These are phyloP conservation scores for Nowakowskiella sp. DNA, from an alignment of 192 early-diverging fungal species.

Conservation along the genomic window DNA sequence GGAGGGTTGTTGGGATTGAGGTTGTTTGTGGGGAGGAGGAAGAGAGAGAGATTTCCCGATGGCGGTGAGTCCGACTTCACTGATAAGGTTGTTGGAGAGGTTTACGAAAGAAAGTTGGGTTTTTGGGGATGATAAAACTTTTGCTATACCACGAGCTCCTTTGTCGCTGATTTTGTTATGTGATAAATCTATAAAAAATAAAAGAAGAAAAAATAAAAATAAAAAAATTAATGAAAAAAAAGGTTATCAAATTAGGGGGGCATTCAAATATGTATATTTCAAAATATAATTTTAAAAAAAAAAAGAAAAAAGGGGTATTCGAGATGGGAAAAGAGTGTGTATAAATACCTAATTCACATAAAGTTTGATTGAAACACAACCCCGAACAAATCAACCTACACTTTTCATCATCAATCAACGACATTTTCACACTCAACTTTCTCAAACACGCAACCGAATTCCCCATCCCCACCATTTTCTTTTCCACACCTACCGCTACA, in stretches of 20 bases:
- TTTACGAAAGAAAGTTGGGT: constrained; percentile 23
- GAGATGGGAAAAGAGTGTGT: neutral
- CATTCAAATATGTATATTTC: neutral
- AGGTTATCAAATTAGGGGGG: no score
- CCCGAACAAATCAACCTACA: constrained; percentile 28
- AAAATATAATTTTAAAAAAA: neutral
- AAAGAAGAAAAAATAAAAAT: no score
- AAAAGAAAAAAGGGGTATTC: constrained; percentile 4
- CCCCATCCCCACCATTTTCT: no score
- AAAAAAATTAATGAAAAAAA: no score
- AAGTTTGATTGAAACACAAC: constrained; percentile 25
- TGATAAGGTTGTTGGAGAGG: constrained; percentile 38
- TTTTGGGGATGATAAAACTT: constrained; percentile 20
- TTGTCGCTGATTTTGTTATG: constrained; percentile 40
- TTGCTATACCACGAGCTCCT: constrained; percentile 39
- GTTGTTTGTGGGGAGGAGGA: neutral
- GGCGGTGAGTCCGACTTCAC: constrained; percentile 16
- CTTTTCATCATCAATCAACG: constrained; percentile 37
- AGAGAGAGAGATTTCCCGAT: constrained; percentile 25
- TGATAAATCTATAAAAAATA: constrained; percentile 30
- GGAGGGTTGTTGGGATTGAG: neutral
- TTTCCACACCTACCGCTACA: neutral
- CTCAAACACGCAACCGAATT: constrained; percentile 5
- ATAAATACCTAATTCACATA: constrained; percentile 26
- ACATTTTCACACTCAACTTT: constrained; percentile 26